Conservation (phyloP, 2,329 filamentous ascomycete genomes). For the Cyanodermella asteris region DNA sequence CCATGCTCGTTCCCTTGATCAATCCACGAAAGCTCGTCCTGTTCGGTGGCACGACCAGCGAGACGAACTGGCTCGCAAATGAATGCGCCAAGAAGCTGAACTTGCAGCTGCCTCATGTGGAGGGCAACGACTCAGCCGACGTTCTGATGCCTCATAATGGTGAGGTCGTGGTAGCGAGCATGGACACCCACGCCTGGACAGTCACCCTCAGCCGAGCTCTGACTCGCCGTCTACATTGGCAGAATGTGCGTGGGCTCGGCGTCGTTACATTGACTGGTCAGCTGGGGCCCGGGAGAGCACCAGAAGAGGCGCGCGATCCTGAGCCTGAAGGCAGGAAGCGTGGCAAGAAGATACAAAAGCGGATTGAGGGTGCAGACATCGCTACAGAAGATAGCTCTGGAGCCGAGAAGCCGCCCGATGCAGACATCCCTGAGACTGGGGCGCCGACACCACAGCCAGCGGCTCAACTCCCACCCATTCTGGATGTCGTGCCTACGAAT, state of each 20-base stretch:
- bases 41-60: conserved; percentile 56
- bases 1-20: conserved; percentile 87
- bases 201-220: conserved; percentile 73
- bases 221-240: conserved; percentile 78
- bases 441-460: conserved; percentile 1
- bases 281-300: conserved; percentile 32
- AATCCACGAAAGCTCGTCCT: conserved; percentile 85
- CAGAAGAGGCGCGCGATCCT: conserved; percentile 17
- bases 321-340: conserved; percentile 19
- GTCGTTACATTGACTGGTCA: conserved; percentile 81
- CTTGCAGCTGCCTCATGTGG: conserved; percentile 22
- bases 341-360: conserved; percentile 32
- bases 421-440: conserved; percentile 14
- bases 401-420: conserved; percentile 9
- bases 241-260: conserved; percentile 70
- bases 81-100: conserved; percentile 41
- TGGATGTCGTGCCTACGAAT: conserved; percentile 36
- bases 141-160: conserved; percentile 70
- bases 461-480: conserved; percentile 21
- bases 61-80: conserved; percentile 56
- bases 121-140: conserved; percentile 23
- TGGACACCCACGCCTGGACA: conserved; percentile 94
- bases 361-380: conserved; percentile 24
- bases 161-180: conserved; percentile 61
- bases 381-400: conserved; percentile 9